Evolutionary conservation across 2,329 filamentous ascomycete genomes (phyloP).

Genomic region (Cladosporium sp.): DNA sequence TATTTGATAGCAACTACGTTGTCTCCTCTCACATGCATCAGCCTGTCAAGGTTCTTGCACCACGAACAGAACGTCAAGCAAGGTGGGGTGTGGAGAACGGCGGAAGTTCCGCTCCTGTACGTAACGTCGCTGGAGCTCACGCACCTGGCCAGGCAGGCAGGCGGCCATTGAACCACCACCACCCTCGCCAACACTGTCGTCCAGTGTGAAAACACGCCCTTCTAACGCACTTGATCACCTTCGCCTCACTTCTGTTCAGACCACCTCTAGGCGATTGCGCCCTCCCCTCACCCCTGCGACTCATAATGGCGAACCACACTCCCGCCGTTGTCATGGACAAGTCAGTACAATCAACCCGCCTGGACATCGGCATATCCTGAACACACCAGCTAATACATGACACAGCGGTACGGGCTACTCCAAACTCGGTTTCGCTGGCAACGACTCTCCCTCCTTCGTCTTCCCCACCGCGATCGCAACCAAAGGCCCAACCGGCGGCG

Average conservation of each 20-base stretch:
- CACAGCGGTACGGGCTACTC: conserved; percentile 96
- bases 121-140: conserved; percentile 8
- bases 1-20: no score
- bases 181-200: not conserved
- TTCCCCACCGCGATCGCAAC: conserved; percentile 98
- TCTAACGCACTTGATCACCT: not conserved
- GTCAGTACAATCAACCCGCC: conserved; percentile 57
- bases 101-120: not conserved
- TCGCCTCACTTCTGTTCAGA: not conserved
- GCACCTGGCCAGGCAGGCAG: not conserved
- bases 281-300: not conserved
- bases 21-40: no score
- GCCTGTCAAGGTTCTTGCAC: no score
- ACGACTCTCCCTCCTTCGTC: conserved; percentile 98
- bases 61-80: no score
- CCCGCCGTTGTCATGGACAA: conserved; percentile 99
- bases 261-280: not conserved
- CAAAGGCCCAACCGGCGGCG: conserved; percentile 68
- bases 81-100: not conserved
- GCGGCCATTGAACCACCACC: conserved; percentile 4
- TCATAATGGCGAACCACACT: conserved; percentile 89
- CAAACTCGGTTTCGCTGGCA: conserved; percentile 98
- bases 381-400: conserved; percentile 20
- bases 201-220: not conserved
- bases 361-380: conserved; percentile 13